A percentile compares a stretch with the other conserved stretches of the same genome.
phyloP scores from a whole-genome alignment of 1,139 yeast species.

The Hyphopichia fennica region DNA sequence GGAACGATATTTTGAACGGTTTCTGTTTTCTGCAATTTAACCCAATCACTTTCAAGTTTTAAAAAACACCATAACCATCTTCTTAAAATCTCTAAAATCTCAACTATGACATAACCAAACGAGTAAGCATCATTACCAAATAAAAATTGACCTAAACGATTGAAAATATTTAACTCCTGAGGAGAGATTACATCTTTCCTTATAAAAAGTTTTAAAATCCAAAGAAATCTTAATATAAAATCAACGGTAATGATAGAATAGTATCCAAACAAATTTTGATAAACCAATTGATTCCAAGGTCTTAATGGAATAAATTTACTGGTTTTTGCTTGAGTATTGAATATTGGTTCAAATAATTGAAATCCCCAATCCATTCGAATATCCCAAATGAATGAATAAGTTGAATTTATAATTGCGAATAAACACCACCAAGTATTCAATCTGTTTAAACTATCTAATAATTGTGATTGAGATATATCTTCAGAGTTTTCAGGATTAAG shows the following conservation, averaged over 20 bases:
- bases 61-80: slow-evolving; percentile 89
- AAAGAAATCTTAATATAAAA: slow-evolving; percentile 65
- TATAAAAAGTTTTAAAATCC: slow-evolving; percentile 61
- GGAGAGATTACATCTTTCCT: slow-evolving; percentile 22
- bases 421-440: slow-evolving; percentile 49
- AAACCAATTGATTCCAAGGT: slow-evolving; percentile 19
- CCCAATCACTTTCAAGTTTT: slow-evolving; percentile 77
- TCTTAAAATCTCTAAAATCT: slow-evolving; percentile 72
- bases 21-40: slow-evolving; percentile 28
- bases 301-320: slow-evolving; percentile 17
- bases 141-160: slow-evolving; percentile 22
- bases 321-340: slow-evolving; percentile 6
- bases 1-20: neutral
- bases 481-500: slow-evolving; percentile 9
- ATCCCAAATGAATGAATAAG: slow-evolving; percentile 88
- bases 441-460: slow-evolving; percentile 16
- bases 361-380: slow-evolving; percentile 86
- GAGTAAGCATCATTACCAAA: slow-evolving; percentile 51
- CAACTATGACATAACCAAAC: slow-evolving; percentile 62
- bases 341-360: slow-evolving; percentile 44
- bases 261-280: slow-evolving; percentile 31
- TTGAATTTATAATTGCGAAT: slow-evolving; percentile 60
- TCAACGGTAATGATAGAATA: slow-evolving; percentile 58
- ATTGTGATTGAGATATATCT: slow-evolving; percentile 11
- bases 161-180: neutral